Evolutionary conservation across 2,329 filamentous ascomycete genomes (phyloP).

Genomic region (Fusarium cyanostomum): DNA sequence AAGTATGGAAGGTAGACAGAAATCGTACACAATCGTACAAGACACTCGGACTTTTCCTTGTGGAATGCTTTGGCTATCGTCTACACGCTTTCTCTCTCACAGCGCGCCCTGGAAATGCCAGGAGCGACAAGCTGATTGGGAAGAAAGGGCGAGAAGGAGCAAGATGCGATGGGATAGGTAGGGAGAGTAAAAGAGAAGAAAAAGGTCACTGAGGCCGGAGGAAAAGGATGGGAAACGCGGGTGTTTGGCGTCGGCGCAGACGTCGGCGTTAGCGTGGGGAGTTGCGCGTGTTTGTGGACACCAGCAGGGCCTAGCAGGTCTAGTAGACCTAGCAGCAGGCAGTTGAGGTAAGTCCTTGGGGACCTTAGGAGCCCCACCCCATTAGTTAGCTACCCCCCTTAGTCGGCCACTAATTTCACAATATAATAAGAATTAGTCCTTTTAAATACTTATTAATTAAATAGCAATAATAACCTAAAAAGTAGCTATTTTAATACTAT

Average conservation of each 20-base stretch:
- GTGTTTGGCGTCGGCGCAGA: constrained; percentile 35
- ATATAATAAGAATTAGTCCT: too few relatives aligned
- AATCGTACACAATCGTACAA: constrained; percentile 33
- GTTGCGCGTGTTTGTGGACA: constrained; percentile 36
- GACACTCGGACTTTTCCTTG: constrained; percentile 16
- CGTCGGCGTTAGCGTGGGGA: constrained; percentile 32
- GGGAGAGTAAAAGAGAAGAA: constrained; percentile 15
- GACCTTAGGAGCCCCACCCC: too few relatives aligned
- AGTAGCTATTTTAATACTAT: too few relatives aligned
- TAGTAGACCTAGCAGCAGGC: constrained; percentile 9
- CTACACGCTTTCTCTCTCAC: constrained; percentile 37
- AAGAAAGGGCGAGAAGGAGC: constrained; percentile 28
- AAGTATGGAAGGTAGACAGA: neutral
- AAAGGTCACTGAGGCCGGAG: constrained; percentile 18
- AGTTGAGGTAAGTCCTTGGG: constrained; percentile 24
- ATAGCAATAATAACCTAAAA: too few relatives aligned
- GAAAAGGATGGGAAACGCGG: constrained; percentile 33
- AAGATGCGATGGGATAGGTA: constrained; percentile 18
- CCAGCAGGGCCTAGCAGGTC: constrained; percentile 19
- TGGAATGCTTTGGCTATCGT: constrained; percentile 13
- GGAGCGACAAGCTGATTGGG: constrained; percentile 41
- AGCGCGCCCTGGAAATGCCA: constrained; percentile 43
- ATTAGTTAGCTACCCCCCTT: too few relatives aligned
- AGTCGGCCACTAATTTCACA: too few relatives aligned
- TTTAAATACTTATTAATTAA: too few relatives aligned